Base-by-base conservation (phyloP, 768 basidiomycete genomes). In the Pisolithus orientalis region DNA sequence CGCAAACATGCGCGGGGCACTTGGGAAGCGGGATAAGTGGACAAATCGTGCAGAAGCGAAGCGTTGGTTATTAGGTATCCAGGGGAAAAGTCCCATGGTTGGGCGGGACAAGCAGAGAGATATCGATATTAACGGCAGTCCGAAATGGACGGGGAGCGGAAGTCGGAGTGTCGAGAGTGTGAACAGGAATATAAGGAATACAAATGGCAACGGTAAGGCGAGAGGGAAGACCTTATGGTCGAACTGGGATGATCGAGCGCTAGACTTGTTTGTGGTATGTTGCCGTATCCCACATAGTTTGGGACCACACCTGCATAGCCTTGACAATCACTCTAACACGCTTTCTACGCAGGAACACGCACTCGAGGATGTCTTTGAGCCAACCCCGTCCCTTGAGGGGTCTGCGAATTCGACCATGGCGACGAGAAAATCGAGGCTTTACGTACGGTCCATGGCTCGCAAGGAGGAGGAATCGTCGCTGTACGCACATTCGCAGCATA, bases 391-490 rank as follows among this genome's bases (percentile, higher is more conserved):
- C 5, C 34, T 34, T 34, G 11, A 14, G 14, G 11, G 5, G 11
- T 34, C 34, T 11, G 34, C 34, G 29, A 17, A 31, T n/a, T 14
- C 4, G 28, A 16, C 45, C 6, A 13, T n/a, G 16, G 16, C 44
- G 27, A 16, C 44, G 27, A 6, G 10, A 13, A 28, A 17, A 42
- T 42, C 44, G 5, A 24, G 27, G 3, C n/a, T 50, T 9, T 54
- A 59, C 21, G 39, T 64, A 6, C 65, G 59, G 4, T 54, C 66
- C 6, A 60, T 40, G 4, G 3, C 64, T 29, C 66, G 62, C 52
- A 67, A 62, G 24, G 63, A 69, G 17, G 67, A 67, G n/a, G 66
- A 67, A 44, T 53, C 67, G 5, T 32, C 48, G 0, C 42, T 67
- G 45, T 67, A 67, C 44, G 16, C 50, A 2, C 65, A 64, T 51